These are phyloP conservation scores for Fusarium dlaminii DNA, from an alignment of 2,329 filamentous ascomycete species.

Conservation along the genomic window DNA sequence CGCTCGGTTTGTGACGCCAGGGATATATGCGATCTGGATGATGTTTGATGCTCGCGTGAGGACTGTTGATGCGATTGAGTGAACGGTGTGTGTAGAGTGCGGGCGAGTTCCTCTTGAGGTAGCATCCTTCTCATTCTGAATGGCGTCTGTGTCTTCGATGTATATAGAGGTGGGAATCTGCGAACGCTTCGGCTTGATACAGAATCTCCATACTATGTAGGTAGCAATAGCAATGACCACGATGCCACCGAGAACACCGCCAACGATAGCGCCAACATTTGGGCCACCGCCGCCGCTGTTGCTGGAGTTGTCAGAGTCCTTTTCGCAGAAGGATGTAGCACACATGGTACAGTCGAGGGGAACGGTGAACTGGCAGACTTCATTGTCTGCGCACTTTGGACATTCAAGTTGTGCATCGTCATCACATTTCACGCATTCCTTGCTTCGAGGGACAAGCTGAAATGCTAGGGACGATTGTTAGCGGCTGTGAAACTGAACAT, in stretches of 20 bases:
- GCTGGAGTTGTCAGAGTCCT: slow-evolving; percentile 31
- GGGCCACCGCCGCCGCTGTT: slow-evolving; percentile 56
- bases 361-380: slow-evolving; percentile 58
- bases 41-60: slow-evolving; percentile 97
- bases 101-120: slow-evolving; percentile 59
- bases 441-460: slow-evolving; percentile 52
- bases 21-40: slow-evolving; percentile 99
- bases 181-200: slow-evolving; percentile 80
- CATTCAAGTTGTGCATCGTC: slow-evolving; percentile 54
- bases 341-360: slow-evolving; percentile 59
- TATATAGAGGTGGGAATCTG: slow-evolving; percentile 65
- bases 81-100: slow-evolving; percentile 84
- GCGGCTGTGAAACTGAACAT: neutral
- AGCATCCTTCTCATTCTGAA: slow-evolving; percentile 58
- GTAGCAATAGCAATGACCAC: slow-evolving; percentile 76
- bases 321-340: slow-evolving; percentile 57
- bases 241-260: slow-evolving; percentile 88
- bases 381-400: slow-evolving; percentile 54
- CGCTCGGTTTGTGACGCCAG: slow-evolving; percentile 93
- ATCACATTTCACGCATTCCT: slow-evolving; percentile 58
- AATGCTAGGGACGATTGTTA: slow-evolving; percentile 41
- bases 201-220: slow-evolving; percentile 88
- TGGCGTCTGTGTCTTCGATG: slow-evolving; percentile 63
- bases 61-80: slow-evolving; percentile 94
- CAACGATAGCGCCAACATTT: slow-evolving; percentile 86